phyloP scores from a whole-genome alignment of 345 rosid species.

The Gossypium arboreum region DNA sequence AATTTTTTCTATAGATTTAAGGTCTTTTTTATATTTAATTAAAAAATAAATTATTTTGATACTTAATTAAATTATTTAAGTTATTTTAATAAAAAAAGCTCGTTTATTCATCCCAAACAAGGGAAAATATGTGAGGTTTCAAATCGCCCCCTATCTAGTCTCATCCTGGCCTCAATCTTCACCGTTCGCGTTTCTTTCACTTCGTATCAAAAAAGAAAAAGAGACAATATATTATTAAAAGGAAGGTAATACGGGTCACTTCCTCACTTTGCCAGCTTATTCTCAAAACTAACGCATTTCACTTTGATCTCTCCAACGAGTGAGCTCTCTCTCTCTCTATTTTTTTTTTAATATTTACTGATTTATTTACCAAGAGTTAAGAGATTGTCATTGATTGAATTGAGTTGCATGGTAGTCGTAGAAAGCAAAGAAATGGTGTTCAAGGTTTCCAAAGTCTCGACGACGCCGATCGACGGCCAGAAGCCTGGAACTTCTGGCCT shows the following conservation, averaged over 20 bases:
- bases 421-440: slow-evolving; percentile 32
- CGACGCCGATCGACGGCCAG: slow-evolving; percentile 83
- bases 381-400: slow-evolving; percentile 7
- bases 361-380: not conserved
- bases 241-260: not conserved
- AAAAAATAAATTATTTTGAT: no score
- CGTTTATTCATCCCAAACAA: not conserved
- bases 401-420: not conserved
- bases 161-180: no score
- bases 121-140: not conserved
- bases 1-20: no score
- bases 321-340: not conserved
- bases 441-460: slow-evolving; percentile 52
- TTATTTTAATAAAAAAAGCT: not conserved
- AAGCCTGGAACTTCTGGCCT: slow-evolving; percentile 99
- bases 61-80: no score
- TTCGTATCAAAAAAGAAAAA: no score
- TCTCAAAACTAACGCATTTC: slow-evolving; percentile 1
- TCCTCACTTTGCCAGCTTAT: not conserved
- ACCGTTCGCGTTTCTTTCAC: no score
- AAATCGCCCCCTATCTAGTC: not conserved
- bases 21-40: no score
- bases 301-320: slow-evolving; percentile 3
- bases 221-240: not conserved
- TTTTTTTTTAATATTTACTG: not conserved